phyloP scores from a whole-genome alignment of 2,329 filamentous ascomycete species.

The Ophiosphaerella narmari region DNA sequence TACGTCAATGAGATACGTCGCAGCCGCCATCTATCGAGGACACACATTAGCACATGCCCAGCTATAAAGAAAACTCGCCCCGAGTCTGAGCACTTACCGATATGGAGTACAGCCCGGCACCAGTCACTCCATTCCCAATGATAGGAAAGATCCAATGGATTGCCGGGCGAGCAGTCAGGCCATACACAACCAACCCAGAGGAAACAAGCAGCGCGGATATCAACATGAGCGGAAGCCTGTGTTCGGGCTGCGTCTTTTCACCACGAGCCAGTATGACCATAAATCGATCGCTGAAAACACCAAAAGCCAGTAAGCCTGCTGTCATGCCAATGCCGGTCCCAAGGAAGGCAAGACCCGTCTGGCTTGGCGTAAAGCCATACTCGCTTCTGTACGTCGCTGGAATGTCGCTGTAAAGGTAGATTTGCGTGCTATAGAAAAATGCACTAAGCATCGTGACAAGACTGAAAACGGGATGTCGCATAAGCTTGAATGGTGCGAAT shows the following conservation, averaged over 20 bases:
- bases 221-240: slow-evolving; percentile 2
- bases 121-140: background rate
- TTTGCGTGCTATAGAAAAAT: slow-evolving; percentile 4
- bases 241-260: background rate
- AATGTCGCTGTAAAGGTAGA: slow-evolving; percentile 2
- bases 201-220: background rate
- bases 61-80: too few species aligned
- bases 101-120: slow-evolving; percentile 2
- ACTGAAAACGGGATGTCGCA: background rate
- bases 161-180: background rate
- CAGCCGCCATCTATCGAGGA: background rate
- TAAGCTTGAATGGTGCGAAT: background rate
- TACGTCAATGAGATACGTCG: slow-evolving; percentile 2
- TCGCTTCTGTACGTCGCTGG: slow-evolving; percentile 2
- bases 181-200: background rate
- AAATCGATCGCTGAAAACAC: background rate
- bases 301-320: background rate
- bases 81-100: background rate
- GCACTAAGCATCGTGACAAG: background rate
- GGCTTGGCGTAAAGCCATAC: slow-evolving; percentile 5
- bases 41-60: too few species aligned
- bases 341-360: slow-evolving; percentile 1
- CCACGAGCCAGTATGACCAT: slow-evolving; percentile 1
- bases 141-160: slow-evolving; percentile 1
- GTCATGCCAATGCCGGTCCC: slow-evolving; percentile 4